Percentiles rank a stretch among this genome's conserved stretches.
These are phyloP conservation scores for Fusarium sp. DNA, from an alignment of 2,329 filamentous ascomycete genomes.

Conservation along the genomic window DNA sequence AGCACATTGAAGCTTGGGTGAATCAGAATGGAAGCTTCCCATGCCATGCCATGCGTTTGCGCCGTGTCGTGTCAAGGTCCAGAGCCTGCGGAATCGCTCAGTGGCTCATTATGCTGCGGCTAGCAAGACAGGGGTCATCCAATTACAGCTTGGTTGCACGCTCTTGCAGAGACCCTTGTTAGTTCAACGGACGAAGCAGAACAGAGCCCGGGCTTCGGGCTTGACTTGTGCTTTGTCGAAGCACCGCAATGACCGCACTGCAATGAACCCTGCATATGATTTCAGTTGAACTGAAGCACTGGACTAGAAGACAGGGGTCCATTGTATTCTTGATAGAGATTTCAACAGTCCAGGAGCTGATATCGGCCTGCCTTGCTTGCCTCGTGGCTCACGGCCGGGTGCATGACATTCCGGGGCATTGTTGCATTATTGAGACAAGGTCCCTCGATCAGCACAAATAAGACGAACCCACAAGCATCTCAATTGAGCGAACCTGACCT, in stretches of 20 bases:
- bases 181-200: constrained; percentile 23
- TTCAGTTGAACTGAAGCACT: constrained; percentile 35
- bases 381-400: constrained; percentile 35
- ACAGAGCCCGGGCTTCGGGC: constrained; percentile 5
- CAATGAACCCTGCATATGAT: constrained; percentile 28
- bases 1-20: background rate
- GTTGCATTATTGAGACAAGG: constrained; percentile 26
- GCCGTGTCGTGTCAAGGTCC: constrained; percentile 18
- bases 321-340: constrained; percentile 11
- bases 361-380: constrained; percentile 9
- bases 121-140: constrained; percentile 33
- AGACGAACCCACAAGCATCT: background rate
- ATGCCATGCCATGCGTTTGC: constrained; percentile 28
- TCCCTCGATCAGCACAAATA: background rate
- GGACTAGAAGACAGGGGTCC: constrained; percentile 17
- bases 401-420: constrained; percentile 32
- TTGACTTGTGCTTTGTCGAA: constrained; percentile 2
- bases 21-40: constrained; percentile 1
- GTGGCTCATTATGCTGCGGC: constrained; percentile 5
- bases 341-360: constrained; percentile 20
- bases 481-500: background rate
- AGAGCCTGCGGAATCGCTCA: constrained; percentile 31
- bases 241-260: constrained; percentile 16
- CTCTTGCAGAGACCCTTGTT: constrained; percentile 32
- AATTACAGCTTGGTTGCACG: constrained; percentile 25